Conservation (phyloP, 129 eudicot species). For the Escallonia herrerae region DNA sequence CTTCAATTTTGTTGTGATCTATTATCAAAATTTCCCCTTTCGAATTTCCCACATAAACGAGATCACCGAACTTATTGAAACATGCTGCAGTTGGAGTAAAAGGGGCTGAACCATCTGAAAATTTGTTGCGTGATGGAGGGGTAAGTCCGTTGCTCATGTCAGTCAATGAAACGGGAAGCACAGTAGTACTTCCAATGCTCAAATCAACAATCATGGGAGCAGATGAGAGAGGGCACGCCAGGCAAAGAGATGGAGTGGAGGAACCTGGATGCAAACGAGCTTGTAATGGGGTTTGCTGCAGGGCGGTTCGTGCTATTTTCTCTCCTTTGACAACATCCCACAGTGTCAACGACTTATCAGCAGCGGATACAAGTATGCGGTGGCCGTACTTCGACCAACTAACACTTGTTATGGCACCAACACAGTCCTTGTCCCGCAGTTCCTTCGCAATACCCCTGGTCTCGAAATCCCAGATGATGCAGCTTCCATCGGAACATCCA, state of each 20-base stretch:
- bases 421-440: conserved; percentile 65
- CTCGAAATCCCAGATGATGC: conserved; percentile 88
- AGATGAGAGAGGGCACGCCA: conserved; percentile 84
- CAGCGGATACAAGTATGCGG: conserved; percentile 73
- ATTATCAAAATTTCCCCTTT: conserved; percentile 79
- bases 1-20: conserved; percentile 38
- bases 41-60: conserved; percentile 80
- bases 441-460: conserved; percentile 86
- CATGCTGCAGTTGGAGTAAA: conserved; percentile 79
- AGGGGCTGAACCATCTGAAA: conserved; percentile 67
- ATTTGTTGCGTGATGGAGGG: conserved; percentile 43
- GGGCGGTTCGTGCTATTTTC: conserved; percentile 43
- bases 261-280: conserved; percentile 84
- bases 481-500: conserved; percentile 92
- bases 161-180: conserved; percentile 62
- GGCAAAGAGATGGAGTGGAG: conserved; percentile 56
- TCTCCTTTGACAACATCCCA: conserved; percentile 91
- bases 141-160: conserved; percentile 29
- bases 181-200: conserved; percentile 34
- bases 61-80: conserved; percentile 79
- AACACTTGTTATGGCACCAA: conserved; percentile 78
- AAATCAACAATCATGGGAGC: conserved; percentile 90
- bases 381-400: conserved; percentile 91
- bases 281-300: conserved; percentile 77
- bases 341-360: conserved; percentile 72